A percentile compares a stretch with the other conserved stretches of the same genome.
Evolutionary conservation across 805 yeast species (phyloP).

Genomic region (Barnettozyma sp.): DNA sequence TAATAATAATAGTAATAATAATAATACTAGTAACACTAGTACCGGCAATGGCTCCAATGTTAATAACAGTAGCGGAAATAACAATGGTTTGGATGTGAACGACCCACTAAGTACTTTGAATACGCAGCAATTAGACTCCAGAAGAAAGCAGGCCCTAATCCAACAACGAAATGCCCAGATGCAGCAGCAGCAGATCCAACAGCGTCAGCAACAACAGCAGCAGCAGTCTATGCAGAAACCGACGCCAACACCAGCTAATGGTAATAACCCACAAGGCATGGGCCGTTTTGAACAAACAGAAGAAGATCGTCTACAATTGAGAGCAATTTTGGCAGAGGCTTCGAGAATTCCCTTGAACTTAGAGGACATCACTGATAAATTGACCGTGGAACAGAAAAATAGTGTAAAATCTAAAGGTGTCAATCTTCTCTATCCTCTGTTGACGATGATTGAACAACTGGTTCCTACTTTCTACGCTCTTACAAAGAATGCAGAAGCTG

Average conservation of each 20-base stretch:
- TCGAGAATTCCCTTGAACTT: slow-evolving; percentile 57
- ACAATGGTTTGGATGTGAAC: slow-evolving; percentile 1
- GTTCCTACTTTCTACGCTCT: slow-evolving; percentile 72
- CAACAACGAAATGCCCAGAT: slow-evolving; percentile 8
- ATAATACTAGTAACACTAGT: no score
- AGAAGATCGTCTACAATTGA: slow-evolving; percentile 55
- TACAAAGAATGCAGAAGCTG: slow-evolving; percentile 68
- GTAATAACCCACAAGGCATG: slow-evolving; percentile 25
- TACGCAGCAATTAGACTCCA: slow-evolving; percentile 8
- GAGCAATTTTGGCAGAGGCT: slow-evolving; percentile 62
- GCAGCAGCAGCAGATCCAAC: slow-evolving; percentile 9
- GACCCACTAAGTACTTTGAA: slow-evolving; percentile 3
- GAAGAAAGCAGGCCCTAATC: slow-evolving; percentile 8
- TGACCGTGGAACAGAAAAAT: slow-evolving; percentile 59
- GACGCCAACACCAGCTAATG: slow-evolving; percentile 14
- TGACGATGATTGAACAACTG: slow-evolving; percentile 64
- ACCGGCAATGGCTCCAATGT: not conserved
- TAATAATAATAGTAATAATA: not conserved
- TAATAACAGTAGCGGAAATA: not conserved
- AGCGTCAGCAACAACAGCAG: slow-evolving; percentile 9
- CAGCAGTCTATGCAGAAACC: slow-evolving; percentile 9
- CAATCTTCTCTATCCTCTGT: slow-evolving; percentile 43
- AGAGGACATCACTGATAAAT: slow-evolving; percentile 54
- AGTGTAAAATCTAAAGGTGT: slow-evolving; percentile 48
- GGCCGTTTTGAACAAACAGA: slow-evolving; percentile 30